These are phyloP conservation scores for Phallus indusiatus DNA, from an alignment of 768 basidiomycete genomes.

Conservation along the genomic window DNA sequence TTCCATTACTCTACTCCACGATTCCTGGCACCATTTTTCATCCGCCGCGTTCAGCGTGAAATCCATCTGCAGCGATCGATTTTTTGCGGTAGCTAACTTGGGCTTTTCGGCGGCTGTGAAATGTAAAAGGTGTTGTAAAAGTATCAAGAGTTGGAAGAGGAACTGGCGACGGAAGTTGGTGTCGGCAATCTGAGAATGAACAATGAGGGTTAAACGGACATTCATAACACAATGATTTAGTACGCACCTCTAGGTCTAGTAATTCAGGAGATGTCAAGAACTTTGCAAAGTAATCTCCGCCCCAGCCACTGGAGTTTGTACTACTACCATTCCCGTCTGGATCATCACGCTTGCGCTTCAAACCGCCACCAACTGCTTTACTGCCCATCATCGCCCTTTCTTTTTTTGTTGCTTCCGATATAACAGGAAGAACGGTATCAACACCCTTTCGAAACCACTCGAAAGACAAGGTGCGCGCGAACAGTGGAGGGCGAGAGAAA, in stretches of 20 bases:
- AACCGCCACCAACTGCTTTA: slow-evolving; percentile 33
- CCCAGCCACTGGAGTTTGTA: slow-evolving; percentile 34
- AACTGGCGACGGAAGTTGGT: slow-evolving; percentile 90
- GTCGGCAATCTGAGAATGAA: slow-evolving; percentile 60
- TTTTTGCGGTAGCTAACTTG: slow-evolving; percentile 50
- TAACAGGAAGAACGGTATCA: slow-evolving; percentile 62
- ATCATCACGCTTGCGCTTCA: slow-evolving; percentile 61
- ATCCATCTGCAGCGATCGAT: slow-evolving; percentile 76
- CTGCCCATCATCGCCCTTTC: slow-evolving; percentile 85
- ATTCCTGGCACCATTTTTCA: slow-evolving; percentile 70
- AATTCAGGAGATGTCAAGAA: slow-evolving; percentile 84
- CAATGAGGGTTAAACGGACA: slow-evolving; percentile 3
- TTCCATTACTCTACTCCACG: slow-evolving; percentile 41
- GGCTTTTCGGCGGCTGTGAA: slow-evolving; percentile 64
- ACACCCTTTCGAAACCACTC: slow-evolving; percentile 61
- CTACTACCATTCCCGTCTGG: slow-evolving; percentile 20
- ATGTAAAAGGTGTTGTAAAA: slow-evolving; percentile 64
- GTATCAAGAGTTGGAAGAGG: slow-evolving; percentile 72
- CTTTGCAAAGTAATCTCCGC: slow-evolving; percentile 79
- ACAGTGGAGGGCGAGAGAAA: slow-evolving; percentile 73
- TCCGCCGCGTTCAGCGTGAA: slow-evolving; percentile 63
- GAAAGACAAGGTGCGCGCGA: slow-evolving; percentile 48
- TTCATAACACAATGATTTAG: not conserved
- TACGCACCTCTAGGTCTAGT: slow-evolving; percentile 72
- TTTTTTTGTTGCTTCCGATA: slow-evolving; percentile 80